phyloP scores from a whole-genome alignment of 2,329 filamentous ascomycete genomes.

The Elsinoe ampelina region DNA sequence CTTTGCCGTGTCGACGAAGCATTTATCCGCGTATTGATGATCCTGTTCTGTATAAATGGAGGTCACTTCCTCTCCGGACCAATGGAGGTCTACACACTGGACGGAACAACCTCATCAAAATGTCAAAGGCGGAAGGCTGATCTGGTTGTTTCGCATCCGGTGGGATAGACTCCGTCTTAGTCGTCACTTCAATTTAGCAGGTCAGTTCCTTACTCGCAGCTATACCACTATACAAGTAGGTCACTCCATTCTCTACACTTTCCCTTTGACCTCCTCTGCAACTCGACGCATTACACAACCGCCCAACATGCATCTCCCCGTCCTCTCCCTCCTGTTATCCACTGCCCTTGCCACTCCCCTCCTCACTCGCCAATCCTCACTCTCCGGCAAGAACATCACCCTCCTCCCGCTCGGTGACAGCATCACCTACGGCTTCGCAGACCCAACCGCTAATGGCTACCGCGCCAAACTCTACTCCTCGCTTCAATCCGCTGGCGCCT shows the following conservation, averaged over 20 bases:
- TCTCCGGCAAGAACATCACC: constrained; percentile 7
- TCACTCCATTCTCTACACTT: background rate
- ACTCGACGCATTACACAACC: background rate
- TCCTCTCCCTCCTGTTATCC: background rate
- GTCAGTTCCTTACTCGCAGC: background rate
- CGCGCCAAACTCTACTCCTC: constrained; percentile 23
- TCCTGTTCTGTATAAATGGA: background rate
- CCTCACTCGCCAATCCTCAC: background rate
- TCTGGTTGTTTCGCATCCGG: constrained; percentile 2
- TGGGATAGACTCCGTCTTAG: constrained; percentile 1
- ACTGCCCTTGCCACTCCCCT: constrained; percentile 2
- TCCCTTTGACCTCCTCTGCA: background rate
- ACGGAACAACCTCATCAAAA: background rate
- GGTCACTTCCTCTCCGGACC: background rate
- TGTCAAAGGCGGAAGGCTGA: background rate
- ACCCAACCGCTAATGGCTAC: constrained; percentile 31
- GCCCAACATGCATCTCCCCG: background rate
- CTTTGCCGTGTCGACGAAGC: background rate
- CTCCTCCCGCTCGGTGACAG: constrained; percentile 6
- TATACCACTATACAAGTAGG: background rate
- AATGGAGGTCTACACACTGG: background rate
- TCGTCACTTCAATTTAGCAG: background rate
- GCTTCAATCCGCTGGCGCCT: constrained; percentile 19
- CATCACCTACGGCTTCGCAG: constrained; percentile 26
- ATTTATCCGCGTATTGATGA: background rate